Evolutionary conservation across 495 filamentous ascomycete species (phyloP).

Genomic region (Beverwykella pulmonaria): DNA sequence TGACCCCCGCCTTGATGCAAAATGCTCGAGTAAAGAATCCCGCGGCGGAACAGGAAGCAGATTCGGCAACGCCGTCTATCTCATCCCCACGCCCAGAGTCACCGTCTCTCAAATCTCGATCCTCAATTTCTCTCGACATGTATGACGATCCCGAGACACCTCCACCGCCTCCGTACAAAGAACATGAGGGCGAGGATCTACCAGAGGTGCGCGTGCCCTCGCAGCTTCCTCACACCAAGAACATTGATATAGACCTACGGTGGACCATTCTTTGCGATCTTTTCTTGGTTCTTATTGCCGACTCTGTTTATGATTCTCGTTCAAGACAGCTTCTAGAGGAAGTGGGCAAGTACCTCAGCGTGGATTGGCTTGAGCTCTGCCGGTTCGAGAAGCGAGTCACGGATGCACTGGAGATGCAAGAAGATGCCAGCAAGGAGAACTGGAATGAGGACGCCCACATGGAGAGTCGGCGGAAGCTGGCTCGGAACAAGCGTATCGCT

Average conservation of each 20-base stretch:
- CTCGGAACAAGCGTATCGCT: conserved; percentile 78
- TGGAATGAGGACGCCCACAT: conserved; percentile 98
- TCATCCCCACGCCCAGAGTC: conserved; percentile 25
- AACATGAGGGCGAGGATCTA: conserved; percentile 68
- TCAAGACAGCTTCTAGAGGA: conserved; percentile 83
- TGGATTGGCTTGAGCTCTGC: conserved; percentile 92
- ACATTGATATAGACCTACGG: conserved; percentile 92
- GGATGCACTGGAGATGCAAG: conserved; percentile 96
- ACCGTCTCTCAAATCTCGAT: conserved; percentile 12
- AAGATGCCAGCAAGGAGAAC: conserved; percentile 86
- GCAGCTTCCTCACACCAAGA: conserved; percentile 75
- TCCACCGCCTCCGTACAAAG: conserved; percentile 71
- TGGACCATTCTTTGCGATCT: conserved; percentile 98
- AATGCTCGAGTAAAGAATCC: conserved; percentile 94
- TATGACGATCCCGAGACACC: conserved; percentile 27
- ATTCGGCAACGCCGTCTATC: conserved; percentile 23
- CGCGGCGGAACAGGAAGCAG: conserved; percentile 61
- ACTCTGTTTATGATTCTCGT: conserved; percentile 88
- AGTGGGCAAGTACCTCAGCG: conserved; percentile 74
- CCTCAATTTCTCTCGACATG: conserved; percentile 19
- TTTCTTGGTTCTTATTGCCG: conserved; percentile 92
- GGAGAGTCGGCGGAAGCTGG: conserved; percentile 79
- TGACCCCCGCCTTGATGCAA: conserved; percentile 85
- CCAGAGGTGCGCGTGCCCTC: conserved; percentile 77
- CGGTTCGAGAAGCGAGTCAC: conserved; percentile 97